Evolutionary conservation across 2,329 filamentous ascomycete species (phyloP).

Genomic region (Helotiales sp.): DNA sequence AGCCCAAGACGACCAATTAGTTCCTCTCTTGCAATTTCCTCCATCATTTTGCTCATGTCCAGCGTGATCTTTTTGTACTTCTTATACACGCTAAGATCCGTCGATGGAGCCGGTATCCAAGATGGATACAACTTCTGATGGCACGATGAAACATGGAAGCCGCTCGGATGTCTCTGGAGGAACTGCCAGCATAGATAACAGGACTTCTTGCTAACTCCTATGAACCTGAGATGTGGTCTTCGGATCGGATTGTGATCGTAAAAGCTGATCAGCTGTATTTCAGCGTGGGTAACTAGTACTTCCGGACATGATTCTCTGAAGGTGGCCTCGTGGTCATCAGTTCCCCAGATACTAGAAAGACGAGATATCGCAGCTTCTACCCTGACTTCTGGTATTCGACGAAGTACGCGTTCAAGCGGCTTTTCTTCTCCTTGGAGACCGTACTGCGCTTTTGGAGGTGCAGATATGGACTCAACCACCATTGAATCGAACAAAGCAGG

Average conservation of each 20-base stretch:
- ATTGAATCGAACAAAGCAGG: conserved; percentile 36
- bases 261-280: conserved; percentile 44
- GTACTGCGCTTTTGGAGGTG: background rate
- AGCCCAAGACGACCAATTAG: conserved; percentile 19
- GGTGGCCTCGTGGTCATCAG: conserved; percentile 27
- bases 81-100: conserved; percentile 18
- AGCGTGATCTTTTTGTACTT: conserved; percentile 19
- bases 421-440: conserved; percentile 11
- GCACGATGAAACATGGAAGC: conserved; percentile 38
- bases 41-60: conserved; percentile 26
- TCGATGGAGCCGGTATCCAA: conserved; percentile 41
- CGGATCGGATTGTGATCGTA: conserved; percentile 39
- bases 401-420: conserved; percentile 19
- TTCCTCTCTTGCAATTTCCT: conserved; percentile 19
- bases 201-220: conserved; percentile 45
- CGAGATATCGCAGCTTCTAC: conserved; percentile 19
- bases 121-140: conserved; percentile 45
- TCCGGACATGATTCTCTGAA: conserved; percentile 35
- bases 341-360: conserved; percentile 28
- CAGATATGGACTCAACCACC: conserved; percentile 27
- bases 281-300: conserved; percentile 41
- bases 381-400: conserved; percentile 16
- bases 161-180: conserved; percentile 36
- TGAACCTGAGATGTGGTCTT: conserved; percentile 36
- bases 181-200: conserved; percentile 43